Evolutionary conservation across 208 protist species (phyloP), one percentile per base, ranked within the genome.

Genomic region (Trypanosoma theileri): DNA sequence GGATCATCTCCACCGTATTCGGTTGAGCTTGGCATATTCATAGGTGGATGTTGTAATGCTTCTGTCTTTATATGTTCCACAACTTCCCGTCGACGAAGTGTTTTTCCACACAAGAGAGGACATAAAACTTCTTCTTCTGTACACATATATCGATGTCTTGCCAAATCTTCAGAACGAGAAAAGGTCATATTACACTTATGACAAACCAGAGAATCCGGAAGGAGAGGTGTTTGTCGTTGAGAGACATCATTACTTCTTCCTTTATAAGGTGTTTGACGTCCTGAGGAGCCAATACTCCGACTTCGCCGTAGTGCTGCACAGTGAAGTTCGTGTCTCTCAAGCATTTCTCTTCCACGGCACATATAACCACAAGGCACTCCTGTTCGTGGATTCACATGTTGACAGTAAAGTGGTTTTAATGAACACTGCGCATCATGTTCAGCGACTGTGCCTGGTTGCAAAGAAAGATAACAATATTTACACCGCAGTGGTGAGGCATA

Each of bases 1-100:
- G 66, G 57, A 56, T 84, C 71, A n/a, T 84, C 79, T 9, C 16
- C 73, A 50, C 66, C 65, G 52, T 66, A 75, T 35, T 76, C 56
- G 0, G 26, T 40, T 11, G 26, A 41, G 46, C 53, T 63, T 54
- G 78, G 78, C 8, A 77, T 57, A 17, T 26, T 44, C 59, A 79
- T 17, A 0, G 72, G 73, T 4, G 41, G 52, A 60, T 83, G 78
- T 10, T 59, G 44, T 9, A 73, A 26, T 14, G 73, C 78, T 40
- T 73, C 46, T 16, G 66, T 13, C 14, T 48, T 60, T 28, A 83
- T 70, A 59, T 83, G 78, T 9, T 68, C 22, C 1, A 59, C 53
- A 17, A 83, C 58, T 19, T 71, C 63, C 0, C 51, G 51, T 6
- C 79, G 79, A 48, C 61, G 70, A 65, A 84, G 53, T 21, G 56